These are phyloP conservation scores for Pyrenophora graminea DNA, from an alignment of 2,329 filamentous ascomycete species.

Conservation along the genomic window DNA sequence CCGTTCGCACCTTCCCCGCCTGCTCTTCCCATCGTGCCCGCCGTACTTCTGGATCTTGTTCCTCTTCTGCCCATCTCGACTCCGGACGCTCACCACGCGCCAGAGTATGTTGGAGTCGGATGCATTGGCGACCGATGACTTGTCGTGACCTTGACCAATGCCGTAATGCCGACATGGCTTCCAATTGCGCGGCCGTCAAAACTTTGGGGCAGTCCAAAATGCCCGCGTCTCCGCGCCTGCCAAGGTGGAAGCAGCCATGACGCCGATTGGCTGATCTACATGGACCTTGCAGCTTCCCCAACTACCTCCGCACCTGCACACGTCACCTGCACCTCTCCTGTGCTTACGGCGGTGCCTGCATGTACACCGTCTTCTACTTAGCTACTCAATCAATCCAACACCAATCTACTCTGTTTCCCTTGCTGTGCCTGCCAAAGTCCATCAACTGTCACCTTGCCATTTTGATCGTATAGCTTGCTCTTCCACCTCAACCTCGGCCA, in stretches of 20 bases:
- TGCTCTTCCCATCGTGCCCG: slow-evolving; percentile 35
- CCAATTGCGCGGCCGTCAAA: slow-evolving; percentile 20
- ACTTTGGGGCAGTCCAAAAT: slow-evolving; percentile 22
- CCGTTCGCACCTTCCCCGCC: slow-evolving; percentile 33
- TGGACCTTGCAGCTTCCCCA: slow-evolving; percentile 23
- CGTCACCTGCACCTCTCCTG: slow-evolving; percentile 24
- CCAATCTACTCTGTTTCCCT: slow-evolving; percentile 3
- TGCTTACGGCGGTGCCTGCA: slow-evolving; percentile 10
- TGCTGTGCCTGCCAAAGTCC: slow-evolving; percentile 2
- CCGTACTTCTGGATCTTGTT: slow-evolving; percentile 18
- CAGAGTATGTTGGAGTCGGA: slow-evolving; percentile 27
- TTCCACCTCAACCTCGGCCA: background rate
- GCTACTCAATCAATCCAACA: slow-evolving; percentile 8
- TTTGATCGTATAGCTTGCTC: slow-evolving; percentile 1
- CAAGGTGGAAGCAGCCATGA: slow-evolving; percentile 12
- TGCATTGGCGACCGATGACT: slow-evolving; percentile 36
- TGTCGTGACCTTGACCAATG: slow-evolving; percentile 33
- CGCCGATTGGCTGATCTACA: slow-evolving; percentile 25
- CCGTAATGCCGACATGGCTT: slow-evolving; percentile 37
- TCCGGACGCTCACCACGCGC: slow-evolving; percentile 21
- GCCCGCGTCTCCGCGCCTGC: slow-evolving; percentile 15
- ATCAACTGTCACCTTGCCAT: background rate
- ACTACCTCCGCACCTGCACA: slow-evolving; percentile 27
- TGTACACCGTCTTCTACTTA: slow-evolving; percentile 9
- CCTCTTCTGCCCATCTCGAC: slow-evolving; percentile 28